Percentiles rank a stretch among this genome's conserved stretches.
Evolutionary conservation across 352 stramenopile genomes (phyloP).

Genomic region (Globisporangium canariense): DNA sequence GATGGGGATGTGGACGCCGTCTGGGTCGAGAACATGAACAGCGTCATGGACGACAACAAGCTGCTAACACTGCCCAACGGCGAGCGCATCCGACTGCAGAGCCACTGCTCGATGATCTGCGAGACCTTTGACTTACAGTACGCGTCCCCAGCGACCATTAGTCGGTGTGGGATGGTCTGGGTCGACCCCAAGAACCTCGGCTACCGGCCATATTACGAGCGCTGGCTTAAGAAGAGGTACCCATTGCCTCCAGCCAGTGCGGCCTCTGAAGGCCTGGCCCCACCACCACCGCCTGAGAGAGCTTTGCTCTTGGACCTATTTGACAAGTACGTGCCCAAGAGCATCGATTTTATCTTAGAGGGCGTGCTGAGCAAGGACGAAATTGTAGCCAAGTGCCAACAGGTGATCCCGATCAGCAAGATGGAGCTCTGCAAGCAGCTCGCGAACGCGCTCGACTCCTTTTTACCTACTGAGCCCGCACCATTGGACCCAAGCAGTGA

Average conservation of each 20-base stretch:
- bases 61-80: slow-evolving; percentile 94
- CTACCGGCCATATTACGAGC: slow-evolving; percentile 93
- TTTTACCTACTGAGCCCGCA: slow-evolving; percentile 49
- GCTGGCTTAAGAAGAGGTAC: slow-evolving; percentile 91
- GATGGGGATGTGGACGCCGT: slow-evolving; percentile 95
- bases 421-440: slow-evolving; percentile 96
- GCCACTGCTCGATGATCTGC: slow-evolving; percentile 92
- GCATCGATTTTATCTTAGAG: slow-evolving; percentile 92
- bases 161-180: slow-evolving; percentile 96
- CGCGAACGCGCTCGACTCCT: slow-evolving; percentile 89
- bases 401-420: slow-evolving; percentile 92
- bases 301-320: slow-evolving; percentile 82
- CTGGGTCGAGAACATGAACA: slow-evolving; percentile 98
- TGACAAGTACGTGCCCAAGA: slow-evolving; percentile 92
- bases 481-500: slow-evolving; percentile 40
- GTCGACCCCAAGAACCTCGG: slow-evolving; percentile 96
- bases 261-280: slow-evolving; percentile 11
- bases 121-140: slow-evolving; percentile 97
- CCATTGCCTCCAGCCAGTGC: slow-evolving; percentile 28
- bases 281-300: slow-evolving; percentile 42
- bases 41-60: slow-evolving; percentile 97
- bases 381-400: slow-evolving; percentile 85
- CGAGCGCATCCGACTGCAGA: slow-evolving; percentile 92
- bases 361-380: slow-evolving; percentile 87
- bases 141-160: slow-evolving; percentile 93